Evolutionary conservation across 805 yeast species (phyloP), one percentile per base, ranked within the genome.

Genomic region (Pichia thaimueangensis): DNA sequence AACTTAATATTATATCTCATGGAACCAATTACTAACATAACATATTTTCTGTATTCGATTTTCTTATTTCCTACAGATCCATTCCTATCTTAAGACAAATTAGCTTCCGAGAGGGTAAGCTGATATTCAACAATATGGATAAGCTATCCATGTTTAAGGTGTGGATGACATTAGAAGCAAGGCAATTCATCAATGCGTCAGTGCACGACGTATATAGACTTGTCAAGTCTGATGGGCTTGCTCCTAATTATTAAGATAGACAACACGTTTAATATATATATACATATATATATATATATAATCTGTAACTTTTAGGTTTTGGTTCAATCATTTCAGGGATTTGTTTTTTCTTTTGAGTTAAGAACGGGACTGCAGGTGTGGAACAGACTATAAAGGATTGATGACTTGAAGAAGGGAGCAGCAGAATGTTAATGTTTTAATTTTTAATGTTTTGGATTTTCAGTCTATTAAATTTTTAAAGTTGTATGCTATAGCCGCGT

Each of bases 91-190:
- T 84, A 56, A 76, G 97, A 65, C 80, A 82, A 58, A 76, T 86
- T 35, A 91, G 94, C 34, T 69, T 80, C 38, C 74, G 76, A 51
- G 91, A 84, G 48, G 82, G 84, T 5, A 67, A 76, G 50, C 70
- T 77, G 46, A 65, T 82, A 17, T 59, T 78, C 41, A 65, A 68
- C 49, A 72, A 73, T 58, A 73, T 73, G 33, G 80, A 80, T 49
- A 72, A 80, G n/a, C 48, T 85, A 23, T 79, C 85, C 19, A 86
- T 91, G 96, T 64, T 86, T 45, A 85, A 86, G 59, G 87, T 91
- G 11, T 91, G 97, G 97, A 55, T 86, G 39, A 89, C 94, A 0
- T 67, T 91, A 30, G 97, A 91, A 63, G 83, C 86, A 4, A 75
- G 97, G 56, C 93, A 85, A 59, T 79, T 89, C 54, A 80, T 91